A percentile compares a stretch with the other conserved stretches of the same genome.
These are phyloP conservation scores for Cyberlindnera mycetangii DNA, from an alignment of 805 yeast species.

Conservation along the genomic window DNA sequence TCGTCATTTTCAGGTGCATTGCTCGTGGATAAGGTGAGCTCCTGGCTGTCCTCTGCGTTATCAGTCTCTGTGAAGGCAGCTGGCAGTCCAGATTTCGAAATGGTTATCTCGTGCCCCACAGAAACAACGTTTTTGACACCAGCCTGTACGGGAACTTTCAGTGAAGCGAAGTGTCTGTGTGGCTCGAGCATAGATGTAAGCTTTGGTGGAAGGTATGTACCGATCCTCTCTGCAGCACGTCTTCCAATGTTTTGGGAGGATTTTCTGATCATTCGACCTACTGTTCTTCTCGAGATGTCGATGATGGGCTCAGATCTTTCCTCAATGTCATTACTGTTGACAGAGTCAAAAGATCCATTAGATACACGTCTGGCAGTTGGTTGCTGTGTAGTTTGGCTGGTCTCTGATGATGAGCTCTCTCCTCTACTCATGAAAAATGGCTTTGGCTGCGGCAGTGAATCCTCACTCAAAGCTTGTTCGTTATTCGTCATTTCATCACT, in stretches of 20 bases:
- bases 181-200: conserved; percentile 86
- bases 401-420: conserved; percentile 25
- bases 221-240: conserved; percentile 83
- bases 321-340: conserved; percentile 20
- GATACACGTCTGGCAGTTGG: conserved; percentile 22
- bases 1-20: conserved; percentile 22
- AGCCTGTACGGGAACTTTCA: conserved; percentile 64
- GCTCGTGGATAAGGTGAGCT: not conserved
- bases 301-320: conserved; percentile 54
- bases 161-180: conserved; percentile 84
- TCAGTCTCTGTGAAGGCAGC: conserved; percentile 18
- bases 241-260: conserved; percentile 77
- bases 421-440: conserved; percentile 13
- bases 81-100: conserved; percentile 25
- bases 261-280: conserved; percentile 70
- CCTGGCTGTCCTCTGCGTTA: not conserved
- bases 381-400: conserved; percentile 1
- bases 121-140: conserved; percentile 48
- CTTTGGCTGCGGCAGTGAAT: conserved; percentile 8
- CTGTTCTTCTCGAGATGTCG: conserved; percentile 67
- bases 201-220: conserved; percentile 78
- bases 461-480: conserved; percentile 14
- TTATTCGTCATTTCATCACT: conserved; percentile 31
- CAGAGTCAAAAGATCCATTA: conserved; percentile 27
- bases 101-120: conserved; percentile 35